Evolutionary conservation across 148 eudicot genomes (phyloP).

Genomic region (Persicaria tinctoria): DNA sequence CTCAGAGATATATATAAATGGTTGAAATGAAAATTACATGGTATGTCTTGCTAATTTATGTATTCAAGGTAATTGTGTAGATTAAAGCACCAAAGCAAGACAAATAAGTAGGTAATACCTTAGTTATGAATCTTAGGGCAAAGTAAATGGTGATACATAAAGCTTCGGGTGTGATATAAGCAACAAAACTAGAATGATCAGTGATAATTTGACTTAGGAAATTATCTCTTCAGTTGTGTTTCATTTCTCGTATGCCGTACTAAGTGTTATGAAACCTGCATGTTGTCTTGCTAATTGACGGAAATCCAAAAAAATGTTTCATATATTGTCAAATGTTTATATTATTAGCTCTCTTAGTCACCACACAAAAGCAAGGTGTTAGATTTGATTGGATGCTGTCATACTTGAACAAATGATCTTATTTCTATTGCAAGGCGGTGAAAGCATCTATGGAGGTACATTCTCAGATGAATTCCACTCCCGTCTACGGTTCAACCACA

Average conservation of each 20-base stretch:
- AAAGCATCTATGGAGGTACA: constrained; percentile 78
- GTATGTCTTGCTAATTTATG: background rate
- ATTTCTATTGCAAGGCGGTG: constrained; percentile 53
- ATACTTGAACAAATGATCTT: background rate
- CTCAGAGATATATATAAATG: background rate
- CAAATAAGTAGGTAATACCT: background rate
- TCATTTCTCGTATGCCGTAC: no score
- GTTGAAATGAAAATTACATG: background rate
- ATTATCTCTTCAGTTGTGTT: background rate
- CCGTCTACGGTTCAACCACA: constrained; percentile 87
- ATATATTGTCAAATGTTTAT: background rate
- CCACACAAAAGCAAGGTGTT: constrained; percentile 1
- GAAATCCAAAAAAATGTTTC: background rate
- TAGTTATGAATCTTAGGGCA: background rate
- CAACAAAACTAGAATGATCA: background rate
- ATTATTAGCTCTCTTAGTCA: background rate
- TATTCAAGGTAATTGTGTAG: background rate
- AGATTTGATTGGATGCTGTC: background rate
- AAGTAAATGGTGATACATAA: background rate
- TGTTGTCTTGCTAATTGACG: no score
- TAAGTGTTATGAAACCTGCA: no score
- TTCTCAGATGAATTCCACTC: constrained; percentile 93
- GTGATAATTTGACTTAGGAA: background rate
- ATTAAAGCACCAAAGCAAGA: background rate
- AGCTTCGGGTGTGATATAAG: background rate